Conservation (phyloP, 2,329 filamentous ascomycete genomes). For the Claviceps pazoutovae region DNA sequence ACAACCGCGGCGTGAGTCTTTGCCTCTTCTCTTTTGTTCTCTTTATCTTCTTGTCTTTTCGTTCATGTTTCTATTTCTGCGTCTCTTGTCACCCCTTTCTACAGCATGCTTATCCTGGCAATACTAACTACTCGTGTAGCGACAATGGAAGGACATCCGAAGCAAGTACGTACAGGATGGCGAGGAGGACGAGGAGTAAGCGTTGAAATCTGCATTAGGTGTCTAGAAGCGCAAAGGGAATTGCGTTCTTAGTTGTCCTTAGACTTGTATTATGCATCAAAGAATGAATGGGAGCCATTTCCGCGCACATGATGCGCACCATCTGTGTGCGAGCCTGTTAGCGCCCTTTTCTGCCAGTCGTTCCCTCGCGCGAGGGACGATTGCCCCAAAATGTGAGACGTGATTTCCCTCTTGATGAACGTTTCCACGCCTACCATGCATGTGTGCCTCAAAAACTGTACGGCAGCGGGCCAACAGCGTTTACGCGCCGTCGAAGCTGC, state of each 20-base stretch:
- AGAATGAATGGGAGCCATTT: slow-evolving; percentile 17
- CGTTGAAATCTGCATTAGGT: neutral
- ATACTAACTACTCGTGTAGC: slow-evolving; percentile 38
- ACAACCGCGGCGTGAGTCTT: slow-evolving; percentile 78
- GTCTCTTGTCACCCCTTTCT: too few relatives aligned
- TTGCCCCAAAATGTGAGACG: neutral
- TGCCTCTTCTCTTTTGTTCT: neutral
- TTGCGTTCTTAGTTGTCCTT: slow-evolving; percentile 9
- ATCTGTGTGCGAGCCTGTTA: neutral
- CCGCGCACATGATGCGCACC: neutral
- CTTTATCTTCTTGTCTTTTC: neutral
- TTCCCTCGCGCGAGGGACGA: neutral
- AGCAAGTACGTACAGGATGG: slow-evolving; percentile 63
- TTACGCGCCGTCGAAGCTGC: neutral
- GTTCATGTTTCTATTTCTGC: neutral
- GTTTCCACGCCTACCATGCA: too few relatives aligned
- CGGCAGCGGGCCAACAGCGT: too few relatives aligned
- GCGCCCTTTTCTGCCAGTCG: neutral
- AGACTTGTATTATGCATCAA: slow-evolving; percentile 20
- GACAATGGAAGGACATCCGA: slow-evolving; percentile 99
- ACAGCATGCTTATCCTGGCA: neutral
- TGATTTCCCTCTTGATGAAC: neutral
- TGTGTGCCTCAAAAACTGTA: too few relatives aligned
- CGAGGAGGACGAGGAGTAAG: slow-evolving; percentile 47
- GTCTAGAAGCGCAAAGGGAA: slow-evolving; percentile 8